Evolutionary conservation across 176 grass and related monocot species (phyloP), one percentile per base, ranked within the genome.

Genomic region (Juncus effusus): DNA sequence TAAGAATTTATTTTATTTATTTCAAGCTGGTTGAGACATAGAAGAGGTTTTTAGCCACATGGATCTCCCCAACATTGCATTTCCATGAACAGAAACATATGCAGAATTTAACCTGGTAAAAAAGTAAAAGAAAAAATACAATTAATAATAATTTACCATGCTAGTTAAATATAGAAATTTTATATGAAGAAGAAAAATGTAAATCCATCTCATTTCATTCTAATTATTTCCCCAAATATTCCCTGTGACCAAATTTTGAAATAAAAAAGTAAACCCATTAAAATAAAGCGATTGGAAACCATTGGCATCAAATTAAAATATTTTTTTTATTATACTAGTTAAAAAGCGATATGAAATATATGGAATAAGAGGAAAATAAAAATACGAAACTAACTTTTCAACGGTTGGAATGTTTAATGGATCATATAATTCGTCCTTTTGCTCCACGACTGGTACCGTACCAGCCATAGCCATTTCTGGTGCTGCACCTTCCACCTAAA

Each of bases 21-120:
- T n/a, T n/a, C 56, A 89, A 53, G 61, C 58, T 1, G 64, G 40
- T 60, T 84, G 78, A 38, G 78, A 65, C 76, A 82, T 41, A 7
- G 75, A 67, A 1, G 86, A 87, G 13, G 89, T 93, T 77, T 93
- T 99, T 76, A 99, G 14, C 94, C 94, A 99, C 64, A 99, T 77
- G 7, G 86, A 79, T 53, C 76, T 85, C 36, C 94, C 89, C 49
- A 99, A 65, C 88, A 93, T 90, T 3, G 83, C 76, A 36, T 66
- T 82, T 10, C 89, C 89, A 78, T 99, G 94, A 56, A 93, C 85
- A 36, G 83, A 73, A 35, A 93, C 87, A 63, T 99, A 99, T 38
- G 83, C 87, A 60, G 83, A 60, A 51, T 99, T 99, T 65, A 93
- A 51, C 88, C 94, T 99, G 67, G 10, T 61, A 74, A 13, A 67